phyloP scores from a whole-genome alignment of 768 basidiomycete genomes.

The Lentinula raphanica region DNA sequence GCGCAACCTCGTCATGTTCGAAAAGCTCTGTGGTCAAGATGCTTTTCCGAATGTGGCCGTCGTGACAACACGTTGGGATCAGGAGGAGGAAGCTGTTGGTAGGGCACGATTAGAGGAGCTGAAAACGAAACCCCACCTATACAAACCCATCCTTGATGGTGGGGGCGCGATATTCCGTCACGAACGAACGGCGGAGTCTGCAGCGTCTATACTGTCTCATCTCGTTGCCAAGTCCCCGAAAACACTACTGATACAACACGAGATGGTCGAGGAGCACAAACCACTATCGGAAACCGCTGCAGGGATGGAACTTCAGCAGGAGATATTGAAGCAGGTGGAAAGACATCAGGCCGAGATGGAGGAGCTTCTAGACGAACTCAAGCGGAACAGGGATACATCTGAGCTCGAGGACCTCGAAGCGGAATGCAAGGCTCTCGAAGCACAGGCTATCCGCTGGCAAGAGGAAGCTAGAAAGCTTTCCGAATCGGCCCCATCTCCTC shows the following conservation, averaged over 20 bases:
- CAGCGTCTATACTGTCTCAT: slow-evolving; percentile 25
- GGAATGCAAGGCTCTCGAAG: not conserved
- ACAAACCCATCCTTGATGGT: slow-evolving; percentile 35
- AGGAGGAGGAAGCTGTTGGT: slow-evolving; percentile 26
- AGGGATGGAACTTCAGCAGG: slow-evolving; percentile 46
- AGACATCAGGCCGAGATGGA: slow-evolving; percentile 44
- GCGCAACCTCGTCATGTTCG: slow-evolving; percentile 36
- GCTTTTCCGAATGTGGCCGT: slow-evolving; percentile 47
- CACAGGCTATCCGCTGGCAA: not conserved
- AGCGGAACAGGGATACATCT: not conserved
- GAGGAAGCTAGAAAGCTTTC: not conserved
- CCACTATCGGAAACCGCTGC: slow-evolving; percentile 49
- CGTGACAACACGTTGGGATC: slow-evolving; percentile 40
- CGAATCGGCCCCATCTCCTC: not conserved
- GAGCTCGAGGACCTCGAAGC: not conserved
- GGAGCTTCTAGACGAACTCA: slow-evolving; percentile 20
- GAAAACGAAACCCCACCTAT: slow-evolving; percentile 18
- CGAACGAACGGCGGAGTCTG: slow-evolving; percentile 19
- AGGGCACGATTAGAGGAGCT: slow-evolving; percentile 32
- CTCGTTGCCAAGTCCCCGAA: slow-evolving; percentile 29
- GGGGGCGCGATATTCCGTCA: slow-evolving; percentile 34
- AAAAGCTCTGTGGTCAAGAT: slow-evolving; percentile 42
- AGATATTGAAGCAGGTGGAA: slow-evolving; percentile 41
- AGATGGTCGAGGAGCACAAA: slow-evolving; percentile 46
- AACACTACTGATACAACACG: slow-evolving; percentile 48